Percentiles rank a stretch among this genome's conserved stretches.
These are phyloP conservation scores for Trichophyton rubrum DNA, from an alignment of 2,329 filamentous ascomycete species.

Conservation along the genomic window DNA sequence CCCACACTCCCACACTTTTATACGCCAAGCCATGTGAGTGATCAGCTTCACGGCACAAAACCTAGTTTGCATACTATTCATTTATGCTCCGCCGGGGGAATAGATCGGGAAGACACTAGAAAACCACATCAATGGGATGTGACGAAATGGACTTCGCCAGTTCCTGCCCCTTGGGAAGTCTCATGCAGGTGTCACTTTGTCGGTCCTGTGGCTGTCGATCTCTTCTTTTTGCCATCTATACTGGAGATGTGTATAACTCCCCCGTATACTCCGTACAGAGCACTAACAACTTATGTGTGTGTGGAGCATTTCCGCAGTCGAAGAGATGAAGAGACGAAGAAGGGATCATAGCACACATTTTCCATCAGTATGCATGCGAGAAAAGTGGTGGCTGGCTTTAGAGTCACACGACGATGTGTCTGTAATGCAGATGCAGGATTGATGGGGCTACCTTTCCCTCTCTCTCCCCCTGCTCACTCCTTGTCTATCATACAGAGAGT, in stretches of 20 bases:
- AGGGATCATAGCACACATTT: constrained; percentile 1
- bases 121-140: constrained; percentile 3
- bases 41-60: constrained; percentile 2
- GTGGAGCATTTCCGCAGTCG: constrained; percentile 1
- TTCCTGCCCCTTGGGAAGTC: not conserved
- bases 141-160: not conserved
- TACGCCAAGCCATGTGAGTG: constrained; percentile 4
- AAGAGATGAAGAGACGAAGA: not conserved
- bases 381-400: not conserved
- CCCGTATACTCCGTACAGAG: not conserved
- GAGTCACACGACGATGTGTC: constrained; percentile 2
- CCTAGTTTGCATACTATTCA: not conserved
- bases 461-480: not conserved
- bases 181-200: constrained; percentile 2
- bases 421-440: not conserved
- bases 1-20: not conserved
- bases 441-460: not conserved
- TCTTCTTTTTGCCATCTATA: not conserved
- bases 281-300: not conserved
- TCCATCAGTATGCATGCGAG: not conserved
- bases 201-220: not conserved
- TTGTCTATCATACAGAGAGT: not conserved
- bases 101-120: not conserved
- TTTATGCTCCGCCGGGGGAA: not conserved
- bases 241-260: not conserved